These are phyloP conservation scores for Diaporthe sp. DNA, from an alignment of 2,329 filamentous ascomycete genomes.

Conservation along the genomic window DNA sequence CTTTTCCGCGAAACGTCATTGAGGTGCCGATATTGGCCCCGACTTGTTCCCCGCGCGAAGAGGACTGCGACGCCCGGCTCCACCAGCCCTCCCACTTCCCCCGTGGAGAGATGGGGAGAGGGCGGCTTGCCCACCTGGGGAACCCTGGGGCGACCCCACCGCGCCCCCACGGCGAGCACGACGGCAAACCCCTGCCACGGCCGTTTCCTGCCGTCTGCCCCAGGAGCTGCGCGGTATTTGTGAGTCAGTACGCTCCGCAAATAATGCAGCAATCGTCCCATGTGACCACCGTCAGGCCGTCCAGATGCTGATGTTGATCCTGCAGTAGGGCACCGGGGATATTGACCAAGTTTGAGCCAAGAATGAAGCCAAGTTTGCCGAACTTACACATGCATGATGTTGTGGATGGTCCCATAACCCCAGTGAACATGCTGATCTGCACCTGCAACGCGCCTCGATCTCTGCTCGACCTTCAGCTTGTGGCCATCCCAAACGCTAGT, in stretches of 20 bases:
- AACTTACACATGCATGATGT: not conserved
- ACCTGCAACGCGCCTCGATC: not conserved
- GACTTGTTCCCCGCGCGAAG: constrained; percentile 14
- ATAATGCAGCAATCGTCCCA: not conserved
- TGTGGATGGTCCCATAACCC: not conserved
- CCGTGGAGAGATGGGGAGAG: constrained; percentile 30
- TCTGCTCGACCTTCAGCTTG: not conserved
- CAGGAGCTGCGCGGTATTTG: not conserved
- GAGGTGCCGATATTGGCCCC: constrained; percentile 8
- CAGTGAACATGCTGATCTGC: not conserved
- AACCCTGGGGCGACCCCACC: constrained; percentile 20
- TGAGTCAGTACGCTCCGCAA: constrained; percentile 14
- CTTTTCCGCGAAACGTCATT: constrained; percentile 23
- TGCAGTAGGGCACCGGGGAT: not conserved
- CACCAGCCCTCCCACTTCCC: constrained; percentile 18
- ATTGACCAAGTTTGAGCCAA: constrained; percentile 13
- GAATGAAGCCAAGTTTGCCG: not conserved
- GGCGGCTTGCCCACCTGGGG: constrained; percentile 28
- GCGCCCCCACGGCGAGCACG: constrained; percentile 21
- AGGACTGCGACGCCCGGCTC: constrained; percentile 3
- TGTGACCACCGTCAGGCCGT: not conserved
- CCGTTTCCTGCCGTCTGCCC: not conserved
- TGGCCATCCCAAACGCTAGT: not conserved
- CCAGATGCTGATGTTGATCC: not conserved
- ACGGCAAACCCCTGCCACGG: constrained; percentile 11